Evolutionary conservation across 2,329 filamentous ascomycete genomes (phyloP), one percentile per base, ranked within the genome.

Genomic region (Penicillium sp.): DNA sequence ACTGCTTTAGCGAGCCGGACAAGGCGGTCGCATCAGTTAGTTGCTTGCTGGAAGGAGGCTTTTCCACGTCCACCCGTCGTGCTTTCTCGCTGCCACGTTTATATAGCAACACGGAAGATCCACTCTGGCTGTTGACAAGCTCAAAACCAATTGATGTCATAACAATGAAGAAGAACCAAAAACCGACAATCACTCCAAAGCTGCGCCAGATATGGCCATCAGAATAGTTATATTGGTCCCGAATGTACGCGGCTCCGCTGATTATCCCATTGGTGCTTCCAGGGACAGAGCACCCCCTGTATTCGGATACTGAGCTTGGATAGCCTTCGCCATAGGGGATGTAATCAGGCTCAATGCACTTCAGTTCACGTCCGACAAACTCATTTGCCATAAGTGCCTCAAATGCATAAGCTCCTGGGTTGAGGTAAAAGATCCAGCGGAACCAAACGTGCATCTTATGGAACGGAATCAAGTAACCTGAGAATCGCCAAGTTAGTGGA

Each of bases 91-190:
- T 65, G 2, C 70, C 71, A 2, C 72, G 67, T 48, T 71, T 73
- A 57, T 73, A 74, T 5, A 74, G 63, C 1, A 74, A 54, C 1
- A 74, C 67, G 0, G 72, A 73, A 1, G 71, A 72, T 0, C 71
- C 69, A 13, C 59, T 61, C 39, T 70, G 66, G 35, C 57, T 68
- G 43, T 74, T 72, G 2, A 61, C 61, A 3, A 88, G 78, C 70
- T 96, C 92, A 63, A 91, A 91, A 0, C 93, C 80, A 11, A 90
- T 80, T 1, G 90, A 86, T 62, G 96, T 92, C 50, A 90, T 75
- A 16, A 85, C 74, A 6, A 96, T 80, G 77, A 96, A 96, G 62
- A 85, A 87, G 29, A 87, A 73, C 65, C 93, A 92, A 50, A 96
- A 82, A 0, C 82, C 86, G 7, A 92, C 68, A 59, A 95, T 85